Conservation (phyloP, 805 yeast species). For the Teunomyces kruisii region DNA sequence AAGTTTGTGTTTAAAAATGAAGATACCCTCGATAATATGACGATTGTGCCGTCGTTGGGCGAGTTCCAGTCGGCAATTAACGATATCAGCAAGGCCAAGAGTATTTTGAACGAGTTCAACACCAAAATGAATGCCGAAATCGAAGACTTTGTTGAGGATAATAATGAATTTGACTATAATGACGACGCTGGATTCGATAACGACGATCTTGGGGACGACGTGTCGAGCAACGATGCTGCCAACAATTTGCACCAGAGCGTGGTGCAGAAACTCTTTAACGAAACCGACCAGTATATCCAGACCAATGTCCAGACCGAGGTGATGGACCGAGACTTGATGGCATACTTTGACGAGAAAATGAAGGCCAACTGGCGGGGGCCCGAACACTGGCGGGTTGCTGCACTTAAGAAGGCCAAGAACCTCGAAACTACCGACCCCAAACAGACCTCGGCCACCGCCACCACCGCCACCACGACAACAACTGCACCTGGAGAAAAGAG, state of each 20-base stretch:
- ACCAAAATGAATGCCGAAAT: conserved; percentile 26
- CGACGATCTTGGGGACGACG: conserved; percentile 15
- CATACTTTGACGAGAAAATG: conserved; percentile 76
- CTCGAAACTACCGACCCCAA: conserved; percentile 13
- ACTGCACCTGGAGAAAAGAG: conserved; percentile 11
- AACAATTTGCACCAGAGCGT: conserved; percentile 12
- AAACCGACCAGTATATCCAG: conserved; percentile 14
- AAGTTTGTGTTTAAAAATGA: conserved; percentile 20
- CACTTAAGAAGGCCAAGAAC: conserved; percentile 47
- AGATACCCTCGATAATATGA: conserved; percentile 20
- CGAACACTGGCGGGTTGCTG: conserved; percentile 84
- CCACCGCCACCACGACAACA: too few relatives aligned
- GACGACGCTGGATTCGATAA: conserved; percentile 16
- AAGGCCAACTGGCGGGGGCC: conserved; percentile 83
- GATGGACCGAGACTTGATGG: conserved; percentile 65
- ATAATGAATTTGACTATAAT: conserved; percentile 15
- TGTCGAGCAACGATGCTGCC: conserved; percentile 5
- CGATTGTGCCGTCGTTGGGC: conserved; percentile 71
- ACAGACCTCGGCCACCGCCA: conserved; percentile 1
- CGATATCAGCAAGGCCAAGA: conserved; percentile 54
- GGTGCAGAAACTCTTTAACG: conserved; percentile 13
- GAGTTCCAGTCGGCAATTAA: conserved; percentile 59
- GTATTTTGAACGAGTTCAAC: conserved; percentile 41
- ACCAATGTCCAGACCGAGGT: conserved; percentile 20
- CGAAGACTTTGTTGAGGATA: conserved; percentile 19